A percentile compares a stretch with the other conserved stretches of the same genome.
phyloP scores from a whole-genome alignment of 306 rosid species.

The Glycine latifolia region DNA sequence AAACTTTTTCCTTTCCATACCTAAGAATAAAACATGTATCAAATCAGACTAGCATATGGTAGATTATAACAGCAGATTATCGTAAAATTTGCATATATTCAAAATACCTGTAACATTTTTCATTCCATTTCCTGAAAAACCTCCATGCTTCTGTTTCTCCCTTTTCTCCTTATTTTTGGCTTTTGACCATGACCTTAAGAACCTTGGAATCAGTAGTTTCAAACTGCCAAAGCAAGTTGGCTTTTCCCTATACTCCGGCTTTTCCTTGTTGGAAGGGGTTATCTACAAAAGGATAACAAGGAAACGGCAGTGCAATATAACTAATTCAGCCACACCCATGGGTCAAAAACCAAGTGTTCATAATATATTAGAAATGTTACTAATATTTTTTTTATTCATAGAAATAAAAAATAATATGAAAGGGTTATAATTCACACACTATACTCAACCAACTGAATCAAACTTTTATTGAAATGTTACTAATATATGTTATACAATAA shows the following conservation, averaged over 20 bases:
- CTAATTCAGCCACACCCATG: not conserved
- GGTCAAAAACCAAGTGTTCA: not conserved
- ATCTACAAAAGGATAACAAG: constrained; percentile 38
- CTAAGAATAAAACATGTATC: constrained; percentile 37
- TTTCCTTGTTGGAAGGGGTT: constrained; percentile 45
- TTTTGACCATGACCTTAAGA: constrained; percentile 48
- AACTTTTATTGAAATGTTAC: too few species aligned
- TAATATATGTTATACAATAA: too few species aligned
- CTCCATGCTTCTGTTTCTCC: constrained; percentile 40
- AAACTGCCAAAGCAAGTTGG: constrained; percentile 60
- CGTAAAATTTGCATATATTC: constrained; percentile 4
- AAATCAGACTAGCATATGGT: not conserved
- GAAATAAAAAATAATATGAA: too few species aligned
- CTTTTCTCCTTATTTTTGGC: constrained; percentile 40
- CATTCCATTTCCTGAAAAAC: constrained; percentile 20
- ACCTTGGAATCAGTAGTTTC: constrained; percentile 54
- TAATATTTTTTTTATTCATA: too few species aligned
- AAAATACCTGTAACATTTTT: constrained; percentile 42
- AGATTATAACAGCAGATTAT: not conserved
- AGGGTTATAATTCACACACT: too few species aligned
- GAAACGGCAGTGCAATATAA: not conserved
- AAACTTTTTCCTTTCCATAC: constrained; percentile 44
- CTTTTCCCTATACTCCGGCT: constrained; percentile 38
- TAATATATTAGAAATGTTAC: not conserved
- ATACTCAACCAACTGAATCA: too few species aligned